A percentile compares a stretch with the other conserved stretches of the same genome.
phyloP scores from a whole-genome alignment of 2,329 filamentous ascomycete species.

The Botrytis deweyae region DNA sequence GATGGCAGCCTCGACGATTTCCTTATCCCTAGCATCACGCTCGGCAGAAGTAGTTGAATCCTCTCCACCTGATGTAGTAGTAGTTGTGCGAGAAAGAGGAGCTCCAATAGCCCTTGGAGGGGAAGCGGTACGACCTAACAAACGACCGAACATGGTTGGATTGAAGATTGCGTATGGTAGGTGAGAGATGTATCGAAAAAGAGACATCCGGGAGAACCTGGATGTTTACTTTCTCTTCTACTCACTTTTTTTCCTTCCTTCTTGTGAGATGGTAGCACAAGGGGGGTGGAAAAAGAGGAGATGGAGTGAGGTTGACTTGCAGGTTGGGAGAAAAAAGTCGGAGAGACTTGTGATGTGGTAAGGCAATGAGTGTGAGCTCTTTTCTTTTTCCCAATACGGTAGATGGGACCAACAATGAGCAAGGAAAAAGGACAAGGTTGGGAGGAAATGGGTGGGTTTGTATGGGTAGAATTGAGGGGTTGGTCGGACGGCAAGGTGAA shows the following conservation, averaged over 20 bases:
- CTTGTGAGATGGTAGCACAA: constrained; percentile 17
- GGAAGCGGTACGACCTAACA: constrained; percentile 20
- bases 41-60: constrained; percentile 22
- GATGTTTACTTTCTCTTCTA: constrained; percentile 18
- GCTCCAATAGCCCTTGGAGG: constrained; percentile 22
- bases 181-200: constrained; percentile 22
- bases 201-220: constrained; percentile 24
- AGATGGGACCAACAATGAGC: neutral
- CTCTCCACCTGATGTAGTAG: neutral
- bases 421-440: neutral
- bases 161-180: constrained; percentile 20
- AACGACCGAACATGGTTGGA: constrained; percentile 20
- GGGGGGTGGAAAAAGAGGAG: constrained; percentile 9
- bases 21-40: constrained; percentile 29
- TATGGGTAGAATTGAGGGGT: neutral
- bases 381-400: neutral
- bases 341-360: neutral
- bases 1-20: constrained; percentile 31
- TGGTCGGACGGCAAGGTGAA: neutral
- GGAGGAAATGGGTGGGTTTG: neutral
- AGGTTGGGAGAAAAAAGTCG: neutral
- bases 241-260: constrained; percentile 13
- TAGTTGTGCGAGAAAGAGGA: constrained; percentile 10
- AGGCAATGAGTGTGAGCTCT: neutral
- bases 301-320: constrained; percentile 6